phyloP scores from a whole-genome alignment of 2,329 filamentous ascomycete genomes.

The Penicillium sp. region DNA sequence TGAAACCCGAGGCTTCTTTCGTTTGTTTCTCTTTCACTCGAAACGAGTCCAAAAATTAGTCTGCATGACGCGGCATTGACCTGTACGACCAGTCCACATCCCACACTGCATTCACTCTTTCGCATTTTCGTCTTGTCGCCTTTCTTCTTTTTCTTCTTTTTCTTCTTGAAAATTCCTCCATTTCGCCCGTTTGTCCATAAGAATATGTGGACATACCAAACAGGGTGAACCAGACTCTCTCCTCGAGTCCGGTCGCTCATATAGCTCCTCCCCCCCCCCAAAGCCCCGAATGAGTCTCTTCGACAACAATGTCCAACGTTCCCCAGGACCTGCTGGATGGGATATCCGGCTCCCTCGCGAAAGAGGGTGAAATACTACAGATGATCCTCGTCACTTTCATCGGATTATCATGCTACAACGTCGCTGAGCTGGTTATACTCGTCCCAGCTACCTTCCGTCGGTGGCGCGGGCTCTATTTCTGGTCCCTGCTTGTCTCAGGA shows the following conservation, averaged over 20 bases:
- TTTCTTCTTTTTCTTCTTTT: background rate
- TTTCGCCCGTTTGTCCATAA: background rate
- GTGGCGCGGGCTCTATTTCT: constrained; percentile 46
- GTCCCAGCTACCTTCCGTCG: constrained; percentile 43
- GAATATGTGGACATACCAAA: constrained; percentile 23
- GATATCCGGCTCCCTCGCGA: constrained; percentile 32
- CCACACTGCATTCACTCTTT: background rate
- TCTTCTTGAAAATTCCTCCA: background rate
- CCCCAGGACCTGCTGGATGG: constrained; percentile 30
- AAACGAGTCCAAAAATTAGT: background rate
- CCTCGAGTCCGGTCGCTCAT: constrained; percentile 4
- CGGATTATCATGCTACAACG: constrained; percentile 50
- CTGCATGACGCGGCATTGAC: too few species aligned
- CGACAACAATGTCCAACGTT: constrained; percentile 14
- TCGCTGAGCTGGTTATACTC: constrained; percentile 44
- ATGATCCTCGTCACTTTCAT: constrained; percentile 35
- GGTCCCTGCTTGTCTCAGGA: constrained; percentile 40
- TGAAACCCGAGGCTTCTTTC: background rate
- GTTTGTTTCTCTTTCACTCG: background rate
- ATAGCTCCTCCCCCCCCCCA: background rate
- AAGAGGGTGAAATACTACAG: constrained; percentile 22
- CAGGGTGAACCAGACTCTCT: constrained; percentile 16
- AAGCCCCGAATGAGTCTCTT: background rate
- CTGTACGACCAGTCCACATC: constrained; percentile 4
- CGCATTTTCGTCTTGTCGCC: background rate